A percentile compares a stretch with the other conserved stretches of the same genome.
These are phyloP conservation scores for Colletotrichum sidae DNA, from an alignment of 2,329 filamentous ascomycete species.

Conservation along the genomic window DNA sequence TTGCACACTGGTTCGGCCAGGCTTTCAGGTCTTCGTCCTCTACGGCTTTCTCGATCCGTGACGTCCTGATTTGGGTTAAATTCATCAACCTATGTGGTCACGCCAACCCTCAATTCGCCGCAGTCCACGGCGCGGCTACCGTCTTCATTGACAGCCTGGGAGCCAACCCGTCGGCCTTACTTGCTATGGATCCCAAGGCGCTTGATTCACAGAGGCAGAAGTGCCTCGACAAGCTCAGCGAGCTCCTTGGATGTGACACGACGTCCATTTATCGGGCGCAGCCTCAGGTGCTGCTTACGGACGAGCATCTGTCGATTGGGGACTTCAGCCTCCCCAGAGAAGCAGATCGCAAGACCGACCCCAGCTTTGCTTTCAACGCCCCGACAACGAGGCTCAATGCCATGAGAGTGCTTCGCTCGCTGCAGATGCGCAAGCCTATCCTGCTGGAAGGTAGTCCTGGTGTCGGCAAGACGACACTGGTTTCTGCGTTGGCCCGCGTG, in stretches of 20 bases:
- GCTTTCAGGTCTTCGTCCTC: conserved; percentile 81
- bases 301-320: conserved; percentile 73
- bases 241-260: conserved; percentile 74
- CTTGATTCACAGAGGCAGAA: conserved; percentile 77
- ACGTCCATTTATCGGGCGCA: conserved; percentile 72
- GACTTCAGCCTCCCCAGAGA: conserved; percentile 75
- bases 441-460: conserved; percentile 97
- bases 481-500: conserved; percentile 84
- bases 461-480: conserved; percentile 95
- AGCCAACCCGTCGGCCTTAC: conserved; percentile 90
- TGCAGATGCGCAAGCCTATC: conserved; percentile 91
- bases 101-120: conserved; percentile 56
- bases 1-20: conserved; percentile 92
- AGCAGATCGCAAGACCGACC: conserved; percentile 60
- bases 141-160: conserved; percentile 96
- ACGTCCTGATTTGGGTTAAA: conserved; percentile 91
- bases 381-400: conserved; percentile 91
- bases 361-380: conserved; percentile 83
- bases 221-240: conserved; percentile 79
- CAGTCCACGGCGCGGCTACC: conserved; percentile 90
- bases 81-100: conserved; percentile 81
- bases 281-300: conserved; percentile 67
- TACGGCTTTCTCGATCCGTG: conserved; percentile 88
- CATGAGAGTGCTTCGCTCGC: conserved; percentile 88
- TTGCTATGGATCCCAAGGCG: conserved; percentile 77